Base-by-base conservation (phyloP, 2,329 filamentous ascomycete genomes). In the Rhexocercosporidium sp. region DNA sequence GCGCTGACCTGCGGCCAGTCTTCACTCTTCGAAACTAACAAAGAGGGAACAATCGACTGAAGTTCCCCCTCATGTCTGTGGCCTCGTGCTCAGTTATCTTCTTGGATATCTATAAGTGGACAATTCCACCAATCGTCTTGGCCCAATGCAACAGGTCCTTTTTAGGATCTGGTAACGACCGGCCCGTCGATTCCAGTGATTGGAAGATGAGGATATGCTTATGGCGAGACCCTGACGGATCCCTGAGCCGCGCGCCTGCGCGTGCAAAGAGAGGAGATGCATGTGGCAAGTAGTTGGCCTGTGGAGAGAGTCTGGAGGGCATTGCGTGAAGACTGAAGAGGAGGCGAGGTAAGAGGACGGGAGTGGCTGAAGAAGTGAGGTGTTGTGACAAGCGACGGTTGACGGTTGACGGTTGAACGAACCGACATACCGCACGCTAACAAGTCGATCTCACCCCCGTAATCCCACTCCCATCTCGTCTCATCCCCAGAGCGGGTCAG, bases 221-320 rank as follows among this genome's bases (percentile, higher is more conserved):
- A n/a, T 46, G 39, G 59, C 39, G 57, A 62, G 34, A 51, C 49
- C 49, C 27, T 34, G 49, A 25, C 59, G 59, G 59, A 59, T 29
- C 20, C 49, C 39, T 60, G 51, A 65, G 54, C 66, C 66, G 63
- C 66, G 63, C 66, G 66, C 63, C 66, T 68, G 62, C 60, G 65
- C 34, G 49, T 47, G 65, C 47, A 53, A 61, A 60, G 29, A 54
- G 41, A 18, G 34, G 20, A 4, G 5, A 4, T 25, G 31, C 27
- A 37, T 34, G n/a, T 22, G 29, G 51, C n/a, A 39, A n/a, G 53
- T 20, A n/a, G n/a, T n/a, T n/a, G 27, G 31, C n/a, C 20, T 56
- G 31, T 39, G 54, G 31, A 25, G 53, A 57, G 53, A 39, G 18
- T 51, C 25, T 34, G 53, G 51, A 34, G 51, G 16, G 29, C 3